Evolutionary conservation across 1,284 basidiomycete species (phyloP).

Genomic region (Cutaneotrichosporon sp.): DNA sequence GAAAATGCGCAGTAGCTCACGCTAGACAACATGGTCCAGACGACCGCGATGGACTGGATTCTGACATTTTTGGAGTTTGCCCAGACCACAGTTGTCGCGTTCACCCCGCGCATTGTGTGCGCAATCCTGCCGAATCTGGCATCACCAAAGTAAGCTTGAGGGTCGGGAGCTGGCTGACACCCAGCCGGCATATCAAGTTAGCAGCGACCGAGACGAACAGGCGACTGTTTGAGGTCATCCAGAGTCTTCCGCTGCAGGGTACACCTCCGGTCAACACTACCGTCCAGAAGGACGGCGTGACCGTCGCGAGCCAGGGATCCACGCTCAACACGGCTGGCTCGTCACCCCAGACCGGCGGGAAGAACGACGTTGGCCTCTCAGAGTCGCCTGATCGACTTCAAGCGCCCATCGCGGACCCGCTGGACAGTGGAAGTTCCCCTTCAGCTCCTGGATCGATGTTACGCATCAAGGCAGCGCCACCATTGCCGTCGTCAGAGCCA

Average conservation of each 20-base stretch:
- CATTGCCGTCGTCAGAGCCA: slow-evolving; percentile 41
- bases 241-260: slow-evolving; percentile 67
- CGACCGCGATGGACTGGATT: slow-evolving; percentile 84
- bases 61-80: slow-evolving; percentile 84
- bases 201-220: slow-evolving; percentile 84
- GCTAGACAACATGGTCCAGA: slow-evolving; percentile 82
- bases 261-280: slow-evolving; percentile 40
- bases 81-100: slow-evolving; percentile 86
- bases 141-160: slow-evolving; percentile 45
- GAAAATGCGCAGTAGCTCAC: too few species aligned
- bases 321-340: slow-evolving; percentile 21
- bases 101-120: slow-evolving; percentile 86
- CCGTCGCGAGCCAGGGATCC: neutral
- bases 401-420: slow-evolving; percentile 24
- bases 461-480: slow-evolving; percentile 13
- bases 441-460: slow-evolving; percentile 2
- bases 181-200: slow-evolving; percentile 69
- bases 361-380: slow-evolving; percentile 23
- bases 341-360: slow-evolving; percentile 19
- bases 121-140: slow-evolving; percentile 92
- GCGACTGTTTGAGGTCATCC: slow-evolving; percentile 76
- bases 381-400: slow-evolving; percentile 10
- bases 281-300: neutral
- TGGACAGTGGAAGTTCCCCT: slow-evolving; percentile 20
- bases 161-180: neutral